These are phyloP conservation scores for Rhinocladiella similis DNA, from an alignment of 2,329 filamentous ascomycete species.

Conservation along the genomic window DNA sequence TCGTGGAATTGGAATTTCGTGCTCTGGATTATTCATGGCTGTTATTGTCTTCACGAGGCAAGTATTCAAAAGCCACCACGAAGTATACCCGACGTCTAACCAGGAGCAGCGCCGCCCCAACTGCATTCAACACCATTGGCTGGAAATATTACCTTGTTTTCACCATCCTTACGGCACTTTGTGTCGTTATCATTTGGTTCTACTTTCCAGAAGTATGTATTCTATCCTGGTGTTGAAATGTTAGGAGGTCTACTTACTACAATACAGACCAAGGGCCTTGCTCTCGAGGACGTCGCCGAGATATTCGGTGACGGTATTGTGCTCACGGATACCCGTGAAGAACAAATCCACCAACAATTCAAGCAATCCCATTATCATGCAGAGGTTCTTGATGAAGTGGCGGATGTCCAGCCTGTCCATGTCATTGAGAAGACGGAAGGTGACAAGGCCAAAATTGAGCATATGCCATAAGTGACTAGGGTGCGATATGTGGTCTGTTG, in stretches of 20 bases:
- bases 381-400: slow-evolving; percentile 4
- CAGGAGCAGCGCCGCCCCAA: slow-evolving; percentile 29
- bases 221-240: neutral
- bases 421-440: too few relatives aligned
- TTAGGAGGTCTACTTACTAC: neutral
- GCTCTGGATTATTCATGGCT: slow-evolving; percentile 7
- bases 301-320: slow-evolving; percentile 7
- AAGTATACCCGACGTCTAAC: neutral
- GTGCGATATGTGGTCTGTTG: too few relatives aligned
- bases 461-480: too few relatives aligned
- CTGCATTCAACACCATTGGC: slow-evolving; percentile 34
- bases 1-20: slow-evolving; percentile 49
- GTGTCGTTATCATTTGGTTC: slow-evolving; percentile 8
- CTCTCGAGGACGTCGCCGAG: slow-evolving; percentile 6
- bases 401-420: too few relatives aligned
- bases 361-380: slow-evolving; percentile 5
- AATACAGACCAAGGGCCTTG: slow-evolving; percentile 2
- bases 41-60: slow-evolving; percentile 7
- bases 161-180: slow-evolving; percentile 6
- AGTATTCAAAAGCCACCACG: neutral
- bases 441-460: too few relatives aligned
- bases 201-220: slow-evolving; percentile 27
- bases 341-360: slow-evolving; percentile 7
- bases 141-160: slow-evolving; percentile 36
- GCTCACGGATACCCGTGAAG: slow-evolving; percentile 4